A percentile compares a stretch with the other conserved stretches of the same genome.
Conservation (phyloP, 2,329 filamentous ascomycete genomes). For the Zarea fungicola region DNA sequence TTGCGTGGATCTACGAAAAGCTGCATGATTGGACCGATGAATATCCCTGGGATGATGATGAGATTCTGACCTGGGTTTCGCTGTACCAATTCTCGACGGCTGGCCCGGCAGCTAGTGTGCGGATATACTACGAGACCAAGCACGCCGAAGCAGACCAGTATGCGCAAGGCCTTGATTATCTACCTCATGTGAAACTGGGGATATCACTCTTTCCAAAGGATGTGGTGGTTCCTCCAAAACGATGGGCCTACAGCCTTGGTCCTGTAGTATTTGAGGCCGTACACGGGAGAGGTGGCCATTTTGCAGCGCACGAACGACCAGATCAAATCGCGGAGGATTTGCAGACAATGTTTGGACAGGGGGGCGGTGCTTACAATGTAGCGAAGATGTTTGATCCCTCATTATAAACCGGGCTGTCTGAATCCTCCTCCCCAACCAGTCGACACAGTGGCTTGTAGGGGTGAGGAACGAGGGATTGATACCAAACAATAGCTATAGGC, state of each 20-base stretch:
- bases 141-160: slow-evolving; percentile 31
- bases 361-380: slow-evolving; percentile 38
- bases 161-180: slow-evolving; percentile 21
- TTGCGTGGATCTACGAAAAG: slow-evolving; percentile 81
- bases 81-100: slow-evolving; percentile 67
- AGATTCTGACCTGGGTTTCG: slow-evolving; percentile 68
- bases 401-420: no score
- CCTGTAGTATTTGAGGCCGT: slow-evolving; percentile 52
- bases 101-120: slow-evolving; percentile 59
- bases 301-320: slow-evolving; percentile 55
- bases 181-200: slow-evolving; percentile 36
- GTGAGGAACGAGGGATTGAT: no score
- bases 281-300: slow-evolving; percentile 52
- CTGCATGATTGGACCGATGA: slow-evolving; percentile 69
- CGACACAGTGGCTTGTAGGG: no score
- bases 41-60: slow-evolving; percentile 70
- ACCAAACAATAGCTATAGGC: no score
- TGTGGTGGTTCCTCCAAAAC: slow-evolving; percentile 46
- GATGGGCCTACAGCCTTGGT: slow-evolving; percentile 54
- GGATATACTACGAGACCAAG: slow-evolving; percentile 67
- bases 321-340: slow-evolving; percentile 48
- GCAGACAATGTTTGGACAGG: slow-evolving; percentile 47
- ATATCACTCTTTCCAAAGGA: slow-evolving; percentile 55
- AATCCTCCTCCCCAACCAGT: no score
- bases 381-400: slow-evolving; percentile 16